These are phyloP conservation scores for Pestalotiopsis sp. DNA, from an alignment of 2,329 filamentous ascomycete species.

Conservation along the genomic window DNA sequence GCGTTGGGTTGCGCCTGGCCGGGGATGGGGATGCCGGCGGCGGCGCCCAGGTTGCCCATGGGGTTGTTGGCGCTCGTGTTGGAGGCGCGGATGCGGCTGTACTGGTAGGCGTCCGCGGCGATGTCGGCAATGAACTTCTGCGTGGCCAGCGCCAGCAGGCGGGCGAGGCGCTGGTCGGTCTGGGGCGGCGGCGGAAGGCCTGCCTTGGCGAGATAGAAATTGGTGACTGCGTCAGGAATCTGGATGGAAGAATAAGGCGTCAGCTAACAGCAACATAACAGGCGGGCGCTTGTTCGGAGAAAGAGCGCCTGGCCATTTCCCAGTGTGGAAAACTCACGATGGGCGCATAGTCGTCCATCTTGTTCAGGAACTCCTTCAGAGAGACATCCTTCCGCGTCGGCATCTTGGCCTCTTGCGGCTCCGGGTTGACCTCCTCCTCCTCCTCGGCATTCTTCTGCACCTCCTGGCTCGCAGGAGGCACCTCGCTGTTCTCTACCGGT, in stretches of 20 bases:
- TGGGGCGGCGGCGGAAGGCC: slow-evolving; percentile 91
- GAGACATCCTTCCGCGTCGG: slow-evolving; percentile 89
- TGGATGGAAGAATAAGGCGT: slow-evolving; percentile 36
- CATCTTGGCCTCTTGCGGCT: slow-evolving; percentile 57
- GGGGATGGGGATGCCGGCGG: slow-evolving; percentile 68
- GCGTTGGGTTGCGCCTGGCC: slow-evolving; percentile 60
- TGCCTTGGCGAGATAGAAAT: slow-evolving; percentile 96
- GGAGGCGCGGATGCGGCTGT: slow-evolving; percentile 91
- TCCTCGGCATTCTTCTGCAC: slow-evolving; percentile 22
- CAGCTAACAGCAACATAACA: too few species aligned
- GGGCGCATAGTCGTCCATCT: slow-evolving; percentile 98
- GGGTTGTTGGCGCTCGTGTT: slow-evolving; percentile 87
- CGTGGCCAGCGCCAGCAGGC: slow-evolving; percentile 93
- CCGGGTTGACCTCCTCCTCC: slow-evolving; percentile 20
- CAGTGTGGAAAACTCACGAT: slow-evolving; percentile 68
- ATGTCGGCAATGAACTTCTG: slow-evolving; percentile 99
- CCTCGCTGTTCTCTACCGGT: slow-evolving; percentile 31
- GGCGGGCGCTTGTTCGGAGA: neutral
- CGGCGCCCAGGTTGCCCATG: slow-evolving; percentile 82
- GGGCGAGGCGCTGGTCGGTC: slow-evolving; percentile 86
- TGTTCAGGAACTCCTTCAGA: slow-evolving; percentile 86
- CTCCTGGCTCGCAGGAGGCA: slow-evolving; percentile 21
- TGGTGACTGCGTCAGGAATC: slow-evolving; percentile 97
- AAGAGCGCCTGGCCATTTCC: neutral
- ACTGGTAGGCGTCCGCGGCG: slow-evolving; percentile 96